These are phyloP conservation scores for Aspergillus funiculosus DNA, from an alignment of 495 filamentous ascomycete genomes.

Conservation along the genomic window DNA sequence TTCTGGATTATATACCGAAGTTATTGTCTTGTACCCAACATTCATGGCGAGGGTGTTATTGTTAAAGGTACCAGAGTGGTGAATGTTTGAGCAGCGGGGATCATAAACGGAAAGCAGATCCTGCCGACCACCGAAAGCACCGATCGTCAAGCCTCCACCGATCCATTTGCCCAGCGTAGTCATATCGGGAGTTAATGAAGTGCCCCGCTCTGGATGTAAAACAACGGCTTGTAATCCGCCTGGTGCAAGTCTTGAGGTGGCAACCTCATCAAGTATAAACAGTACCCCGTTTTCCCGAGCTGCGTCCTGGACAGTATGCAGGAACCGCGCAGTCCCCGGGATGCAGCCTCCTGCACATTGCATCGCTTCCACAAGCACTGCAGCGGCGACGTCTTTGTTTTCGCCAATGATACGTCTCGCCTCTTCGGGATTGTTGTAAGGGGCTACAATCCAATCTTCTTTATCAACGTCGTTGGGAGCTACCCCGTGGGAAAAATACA, in stretches of 20 bases:
- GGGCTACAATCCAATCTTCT: slow-evolving; percentile 33
- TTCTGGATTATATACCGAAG: slow-evolving; percentile 13
- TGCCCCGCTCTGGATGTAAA: neutral
- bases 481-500: slow-evolving; percentile 9
- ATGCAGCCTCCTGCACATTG: slow-evolving; percentile 52
- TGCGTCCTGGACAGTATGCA: slow-evolving; percentile 31
- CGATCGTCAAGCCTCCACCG: slow-evolving; percentile 58
- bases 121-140: slow-evolving; percentile 54
- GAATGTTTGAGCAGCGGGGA: slow-evolving; percentile 26
- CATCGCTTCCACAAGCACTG: slow-evolving; percentile 55
- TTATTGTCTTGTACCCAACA: slow-evolving; percentile 32
- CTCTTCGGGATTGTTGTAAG: slow-evolving; percentile 41
- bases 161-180: slow-evolving; percentile 59
- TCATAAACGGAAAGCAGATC: slow-evolving; percentile 54
- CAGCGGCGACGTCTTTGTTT: slow-evolving; percentile 36
- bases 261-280: slow-evolving; percentile 61
- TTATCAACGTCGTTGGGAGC: slow-evolving; percentile 22
- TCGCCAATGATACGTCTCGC: slow-evolving; percentile 7
- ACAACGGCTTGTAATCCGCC: slow-evolving; percentile 40
- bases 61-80: slow-evolving; percentile 62
- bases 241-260: slow-evolving; percentile 51
- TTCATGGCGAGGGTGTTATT: slow-evolving; percentile 59
- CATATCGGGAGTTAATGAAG: slow-evolving; percentile 48
- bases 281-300: slow-evolving; percentile 37
- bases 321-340: slow-evolving; percentile 39